Conservation (phyloP, 2,329 filamentous ascomycete species). For the Colletotrichum destructivum region DNA sequence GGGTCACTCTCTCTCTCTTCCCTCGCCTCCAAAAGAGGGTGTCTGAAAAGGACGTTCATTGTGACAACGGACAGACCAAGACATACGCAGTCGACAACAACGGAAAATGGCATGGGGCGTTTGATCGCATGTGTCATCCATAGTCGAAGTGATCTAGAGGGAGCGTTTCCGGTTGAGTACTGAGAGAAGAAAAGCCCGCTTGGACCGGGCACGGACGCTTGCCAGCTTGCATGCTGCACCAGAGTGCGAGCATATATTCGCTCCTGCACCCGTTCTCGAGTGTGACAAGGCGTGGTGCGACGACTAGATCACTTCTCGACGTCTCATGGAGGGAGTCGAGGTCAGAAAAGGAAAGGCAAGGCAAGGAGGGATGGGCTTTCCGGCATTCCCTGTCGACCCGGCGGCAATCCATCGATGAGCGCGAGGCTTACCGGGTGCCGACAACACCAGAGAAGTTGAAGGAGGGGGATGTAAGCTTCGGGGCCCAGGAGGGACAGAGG, state of each 20-base stretch:
- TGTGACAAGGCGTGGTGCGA: background rate
- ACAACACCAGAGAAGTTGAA: background rate
- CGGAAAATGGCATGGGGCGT: constrained; percentile 22
- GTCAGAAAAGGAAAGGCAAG: too few species aligned
- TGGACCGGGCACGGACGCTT: constrained; percentile 37
- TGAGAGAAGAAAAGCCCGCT: constrained; percentile 8
- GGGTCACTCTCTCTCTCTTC: background rate
- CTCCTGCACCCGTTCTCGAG: background rate
- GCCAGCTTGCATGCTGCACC: background rate
- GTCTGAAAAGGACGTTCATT: background rate
- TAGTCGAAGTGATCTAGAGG: constrained; percentile 17
- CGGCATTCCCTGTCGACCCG: too few species aligned
- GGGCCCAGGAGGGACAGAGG: background rate
- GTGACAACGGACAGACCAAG: background rate
- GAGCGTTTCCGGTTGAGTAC: constrained; percentile 26
- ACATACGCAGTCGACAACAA: background rate
- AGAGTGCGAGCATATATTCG: background rate
- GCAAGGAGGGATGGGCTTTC: too few species aligned
- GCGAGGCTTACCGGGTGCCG: too few species aligned
- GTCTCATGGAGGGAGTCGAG: too few species aligned
- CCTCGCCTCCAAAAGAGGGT: background rate
- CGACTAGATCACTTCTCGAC: background rate
- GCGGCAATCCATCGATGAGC: too few species aligned
- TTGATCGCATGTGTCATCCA: constrained; percentile 41
- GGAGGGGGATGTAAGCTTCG: background rate